phyloP scores from a whole-genome alignment of 768 basidiomycete species.

The Mycena metata region DNA sequence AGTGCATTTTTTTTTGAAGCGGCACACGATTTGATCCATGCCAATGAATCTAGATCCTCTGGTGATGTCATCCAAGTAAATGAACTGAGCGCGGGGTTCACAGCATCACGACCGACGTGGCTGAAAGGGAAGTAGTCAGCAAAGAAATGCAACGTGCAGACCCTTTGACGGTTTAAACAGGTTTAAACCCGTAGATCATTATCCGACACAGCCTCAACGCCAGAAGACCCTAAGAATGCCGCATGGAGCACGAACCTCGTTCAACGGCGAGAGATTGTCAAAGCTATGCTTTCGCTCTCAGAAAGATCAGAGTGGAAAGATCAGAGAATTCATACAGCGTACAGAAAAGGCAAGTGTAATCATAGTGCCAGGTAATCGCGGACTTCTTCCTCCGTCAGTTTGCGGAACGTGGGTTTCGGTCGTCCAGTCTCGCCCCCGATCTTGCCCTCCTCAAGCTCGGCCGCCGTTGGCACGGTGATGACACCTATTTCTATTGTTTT shows the following conservation, averaged over 20 bases:
- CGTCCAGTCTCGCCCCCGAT: slow-evolving; percentile 76
- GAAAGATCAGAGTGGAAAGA: slow-evolving; percentile 32
- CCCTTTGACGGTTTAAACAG: not conserved
- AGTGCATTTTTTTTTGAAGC: slow-evolving; percentile 8
- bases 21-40: slow-evolving; percentile 33
- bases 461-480: slow-evolving; percentile 86
- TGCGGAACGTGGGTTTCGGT: slow-evolving; percentile 91
- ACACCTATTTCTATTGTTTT: slow-evolving; percentile 99
- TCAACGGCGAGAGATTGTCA: slow-evolving; percentile 11
- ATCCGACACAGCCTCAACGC: slow-evolving; percentile 29
- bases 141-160: slow-evolving; percentile 27
- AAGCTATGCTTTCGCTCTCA: slow-evolving; percentile 35
- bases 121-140: slow-evolving; percentile 13
- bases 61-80: slow-evolving; percentile 26
- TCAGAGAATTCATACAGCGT: slow-evolving; percentile 44
- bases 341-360: slow-evolving; percentile 52
- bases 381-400: slow-evolving; percentile 96
- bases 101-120: slow-evolving; percentile 33
- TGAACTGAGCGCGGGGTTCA: slow-evolving; percentile 20
- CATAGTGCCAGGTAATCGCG: slow-evolving; percentile 90
- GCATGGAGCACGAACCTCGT: slow-evolving; percentile 26
- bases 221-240: slow-evolving; percentile 19
- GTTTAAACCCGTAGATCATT: slow-evolving; percentile 12
- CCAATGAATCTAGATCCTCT: slow-evolving; percentile 27
- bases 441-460: slow-evolving; percentile 78